These are phyloP conservation scores for Yamadazyma insecticola DNA, from an alignment of 805 yeast species.

Conservation along the genomic window DNA sequence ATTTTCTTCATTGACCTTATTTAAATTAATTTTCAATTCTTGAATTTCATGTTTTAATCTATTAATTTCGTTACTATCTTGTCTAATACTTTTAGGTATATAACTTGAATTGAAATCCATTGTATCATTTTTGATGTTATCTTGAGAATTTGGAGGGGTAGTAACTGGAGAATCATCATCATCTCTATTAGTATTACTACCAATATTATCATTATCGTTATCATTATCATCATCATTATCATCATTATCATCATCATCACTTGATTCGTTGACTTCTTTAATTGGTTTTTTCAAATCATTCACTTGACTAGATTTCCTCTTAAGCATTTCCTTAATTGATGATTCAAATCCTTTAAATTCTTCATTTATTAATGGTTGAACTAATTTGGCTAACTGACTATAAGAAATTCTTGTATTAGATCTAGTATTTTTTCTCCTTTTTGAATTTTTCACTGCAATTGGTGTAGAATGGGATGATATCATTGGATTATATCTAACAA, in stretches of 20 bases:
- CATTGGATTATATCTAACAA: constrained; percentile 5
- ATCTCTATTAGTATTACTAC: neutral
- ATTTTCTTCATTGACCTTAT: neutral
- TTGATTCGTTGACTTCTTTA: neutral
- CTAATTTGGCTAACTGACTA: constrained; percentile 10
- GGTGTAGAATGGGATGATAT: constrained; percentile 26
- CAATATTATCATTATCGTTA: constrained; percentile 1
- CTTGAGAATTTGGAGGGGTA: constrained; percentile 30
- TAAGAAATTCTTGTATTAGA: too few species aligned
- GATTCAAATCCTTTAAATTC: constrained; percentile 15
- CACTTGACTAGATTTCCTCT: neutral
- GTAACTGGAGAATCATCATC: constrained; percentile 20
- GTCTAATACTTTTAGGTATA: constrained; percentile 8
- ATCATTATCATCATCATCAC: neutral
- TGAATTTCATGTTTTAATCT: constrained; percentile 2
- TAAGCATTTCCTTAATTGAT: constrained; percentile 2
- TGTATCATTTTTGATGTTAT: constrained; percentile 7
- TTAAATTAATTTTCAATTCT: constrained; percentile 1
- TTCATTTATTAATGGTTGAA: constrained; percentile 15
- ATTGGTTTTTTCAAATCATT: neutral
- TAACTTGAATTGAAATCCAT: constrained; percentile 9
- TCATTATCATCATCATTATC: constrained; percentile 3
- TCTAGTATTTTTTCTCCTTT: constrained; percentile 3
- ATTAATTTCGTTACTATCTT: neutral
- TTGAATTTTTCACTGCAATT: constrained; percentile 1